Conservation (phyloP, 1,139 yeast genomes). For the Yamadazyma taylorii region DNA sequence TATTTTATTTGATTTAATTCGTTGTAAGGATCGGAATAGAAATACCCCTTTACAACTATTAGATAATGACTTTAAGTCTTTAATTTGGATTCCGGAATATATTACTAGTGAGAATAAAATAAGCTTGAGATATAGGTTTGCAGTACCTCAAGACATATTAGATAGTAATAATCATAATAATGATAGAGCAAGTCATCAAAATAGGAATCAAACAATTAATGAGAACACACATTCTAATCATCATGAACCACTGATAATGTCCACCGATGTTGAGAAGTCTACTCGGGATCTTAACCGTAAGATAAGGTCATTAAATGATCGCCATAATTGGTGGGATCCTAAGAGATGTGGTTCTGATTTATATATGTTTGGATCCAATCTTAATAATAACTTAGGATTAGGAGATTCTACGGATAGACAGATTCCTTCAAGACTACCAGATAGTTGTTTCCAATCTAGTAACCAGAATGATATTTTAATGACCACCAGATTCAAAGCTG, state of each 20-base stretch:
- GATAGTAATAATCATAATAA: too few species aligned
- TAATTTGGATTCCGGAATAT: slow-evolving; percentile 47
- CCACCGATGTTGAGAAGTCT: neutral
- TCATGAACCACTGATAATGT: neutral
- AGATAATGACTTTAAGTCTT: slow-evolving; percentile 41
- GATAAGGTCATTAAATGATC: slow-evolving; percentile 12
- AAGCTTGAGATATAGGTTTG: slow-evolving; percentile 25
- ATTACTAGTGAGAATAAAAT: slow-evolving; percentile 34
- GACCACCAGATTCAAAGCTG: slow-evolving; percentile 43
- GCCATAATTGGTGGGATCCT: slow-evolving; percentile 32
- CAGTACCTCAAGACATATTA: neutral
- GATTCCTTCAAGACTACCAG: slow-evolving; percentile 30
- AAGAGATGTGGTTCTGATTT: slow-evolving; percentile 60
- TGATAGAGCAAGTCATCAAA: too few species aligned
- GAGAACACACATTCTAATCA: neutral
- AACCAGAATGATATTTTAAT: slow-evolving; percentile 10
- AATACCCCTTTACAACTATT: slow-evolving; percentile 62
- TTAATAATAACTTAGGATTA: slow-evolving; percentile 64
- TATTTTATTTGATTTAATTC: slow-evolving; percentile 39
- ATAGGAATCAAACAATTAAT: too few species aligned
- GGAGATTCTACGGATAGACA: slow-evolving; percentile 65
- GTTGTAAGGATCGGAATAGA: slow-evolving; percentile 66
- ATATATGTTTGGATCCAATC: slow-evolving; percentile 65
- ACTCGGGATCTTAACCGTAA: slow-evolving; percentile 3
- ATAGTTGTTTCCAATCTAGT: slow-evolving; percentile 19